Conservation (phyloP, 768 basidiomycete genomes). For the Tricholoma saponaceum region DNA sequence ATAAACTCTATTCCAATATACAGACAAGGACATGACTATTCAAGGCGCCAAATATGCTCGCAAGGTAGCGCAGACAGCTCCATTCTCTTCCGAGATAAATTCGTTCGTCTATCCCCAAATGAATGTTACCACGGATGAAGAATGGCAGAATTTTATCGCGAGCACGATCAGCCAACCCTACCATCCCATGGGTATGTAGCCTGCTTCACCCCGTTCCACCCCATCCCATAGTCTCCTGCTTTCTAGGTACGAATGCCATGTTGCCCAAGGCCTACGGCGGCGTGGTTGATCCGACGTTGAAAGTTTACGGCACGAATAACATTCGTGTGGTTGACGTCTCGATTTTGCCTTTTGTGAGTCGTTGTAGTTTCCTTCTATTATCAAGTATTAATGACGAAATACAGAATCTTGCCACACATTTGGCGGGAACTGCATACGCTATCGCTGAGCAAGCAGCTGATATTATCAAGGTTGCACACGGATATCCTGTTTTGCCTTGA, state of each 20-base stretch:
- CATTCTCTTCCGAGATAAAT: slow-evolving; percentile 1
- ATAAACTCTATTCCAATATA: neutral
- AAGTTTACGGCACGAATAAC: slow-evolving; percentile 28
- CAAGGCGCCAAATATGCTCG: slow-evolving; percentile 12
- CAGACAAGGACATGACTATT: slow-evolving; percentile 15
- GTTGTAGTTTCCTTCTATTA: neutral
- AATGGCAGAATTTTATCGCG: slow-evolving; percentile 7
- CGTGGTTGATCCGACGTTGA: slow-evolving; percentile 26
- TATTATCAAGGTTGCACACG: neutral
- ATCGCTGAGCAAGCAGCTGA: slow-evolving; percentile 1
- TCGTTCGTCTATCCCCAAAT: slow-evolving; percentile 14
- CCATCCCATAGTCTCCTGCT: neutral
- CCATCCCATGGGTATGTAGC: neutral
- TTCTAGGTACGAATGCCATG: slow-evolving; percentile 22
- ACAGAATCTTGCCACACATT: neutral
- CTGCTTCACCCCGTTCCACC: neutral
- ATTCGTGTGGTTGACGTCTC: slow-evolving; percentile 21
- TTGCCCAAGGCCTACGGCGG: slow-evolving; percentile 25
- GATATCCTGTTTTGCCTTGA: neutral
- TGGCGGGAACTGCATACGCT: slow-evolving; percentile 1
- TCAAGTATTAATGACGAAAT: neutral
- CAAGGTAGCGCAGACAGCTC: slow-evolving; percentile 6
- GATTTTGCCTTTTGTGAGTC: slow-evolving; percentile 1
- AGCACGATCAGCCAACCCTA: neutral
- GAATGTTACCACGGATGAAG: slow-evolving; percentile 15